Evolutionary conservation across 2,329 filamentous ascomycete species (phyloP), one percentile per base, ranked within the genome.

Genomic region (Emericellopsis atlantica): DNA sequence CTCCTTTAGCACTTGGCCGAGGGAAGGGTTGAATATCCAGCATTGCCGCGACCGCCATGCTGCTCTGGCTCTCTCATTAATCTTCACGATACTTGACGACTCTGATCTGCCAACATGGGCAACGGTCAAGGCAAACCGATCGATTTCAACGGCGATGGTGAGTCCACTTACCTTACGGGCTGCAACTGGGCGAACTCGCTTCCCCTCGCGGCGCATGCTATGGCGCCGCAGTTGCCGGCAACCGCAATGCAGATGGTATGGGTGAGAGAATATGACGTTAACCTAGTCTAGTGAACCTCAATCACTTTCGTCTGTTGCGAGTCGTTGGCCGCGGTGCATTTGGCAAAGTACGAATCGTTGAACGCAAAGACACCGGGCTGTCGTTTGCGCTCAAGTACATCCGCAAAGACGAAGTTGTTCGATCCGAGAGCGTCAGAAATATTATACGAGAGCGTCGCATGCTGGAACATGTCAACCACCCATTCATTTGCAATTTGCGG

Each of bases 361-460:
- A 98, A 71, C 79, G 89, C 51, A 96, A 96, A 65, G 92, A 98
- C 58, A 95, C 88, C 2, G 82, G 81, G 43, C 66, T 96, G 53
- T 90, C 89, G 3, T 98, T 98, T 62, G 92, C 92, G 36, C 73
- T 98, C 49, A 98, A 98, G 64, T 96, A 96, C 62, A 96, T 96
- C 49, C 81, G 89, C 50, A 96, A 95, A 75, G 90, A 96, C 83
- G 90, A 96, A 77, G 90, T 98, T 52, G 88, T 98, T 52, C 86
- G 90, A 56, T 95, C 89, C 47, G 92, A 96, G 63, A 96, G 90
- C 58, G 92, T 96, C 45, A 84, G 90, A 54, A 98, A 98, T 60
- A 98, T 98, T 51, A 92, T 98, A 56, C 82, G 92, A 52, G 92
- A 98, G 69, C 79, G 92, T 48, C 81, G 90, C 58, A 98, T 98